Base-by-base conservation (phyloP, 495 filamentous ascomycete genomes). In the Mytilinidion resinicola region DNA sequence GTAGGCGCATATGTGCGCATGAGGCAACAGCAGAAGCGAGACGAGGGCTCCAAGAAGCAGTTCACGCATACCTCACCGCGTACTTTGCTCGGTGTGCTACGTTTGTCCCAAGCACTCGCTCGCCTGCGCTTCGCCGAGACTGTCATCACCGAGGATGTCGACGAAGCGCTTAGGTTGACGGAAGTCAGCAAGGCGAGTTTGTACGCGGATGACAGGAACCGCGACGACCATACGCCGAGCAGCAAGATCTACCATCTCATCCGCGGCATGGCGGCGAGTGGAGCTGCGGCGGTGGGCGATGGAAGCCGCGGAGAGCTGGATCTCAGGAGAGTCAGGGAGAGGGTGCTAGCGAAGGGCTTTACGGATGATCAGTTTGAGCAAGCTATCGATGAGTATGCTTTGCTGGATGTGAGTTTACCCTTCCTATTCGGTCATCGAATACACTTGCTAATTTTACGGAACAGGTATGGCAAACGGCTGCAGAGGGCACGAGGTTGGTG, bases 171-270 rank as follows among this genome's bases (percentile, higher is more conserved):
- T 52, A 82, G 93, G 38, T 80, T 98, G 30, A 80, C 95, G 30
- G 90, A 96, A 67, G 89, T 95, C 35, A 91, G 87, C 73, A 96
- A 96, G 75, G 86, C 95, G 36, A 88, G 83, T 49, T 74, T 98
- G 56, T 83, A 87, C 63, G 82, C 83, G 34, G 86, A 91, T 55
- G 79, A 79, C 51, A 70, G 74, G 4, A 77, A 77, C 14, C 72
- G 75, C 50, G 76, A 80, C 21, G 87, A 92, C 65, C 82, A 90
- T 61, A 96, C 87, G 48, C 85, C 90, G 3, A 88, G 82, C 69
- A 89, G 83, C 62, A 90, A 88, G 74, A 97, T 98, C 53, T 98
- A 95, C 75, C 90, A 92, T 69, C 82, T 98, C 44, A 86, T 97
- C 68, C 82, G 90, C 58, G 83, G 81, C 2, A 83, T 97, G 69